phyloP scores from a whole-genome alignment of 345 rosid genomes.

The Gossypium rotundifolium region DNA sequence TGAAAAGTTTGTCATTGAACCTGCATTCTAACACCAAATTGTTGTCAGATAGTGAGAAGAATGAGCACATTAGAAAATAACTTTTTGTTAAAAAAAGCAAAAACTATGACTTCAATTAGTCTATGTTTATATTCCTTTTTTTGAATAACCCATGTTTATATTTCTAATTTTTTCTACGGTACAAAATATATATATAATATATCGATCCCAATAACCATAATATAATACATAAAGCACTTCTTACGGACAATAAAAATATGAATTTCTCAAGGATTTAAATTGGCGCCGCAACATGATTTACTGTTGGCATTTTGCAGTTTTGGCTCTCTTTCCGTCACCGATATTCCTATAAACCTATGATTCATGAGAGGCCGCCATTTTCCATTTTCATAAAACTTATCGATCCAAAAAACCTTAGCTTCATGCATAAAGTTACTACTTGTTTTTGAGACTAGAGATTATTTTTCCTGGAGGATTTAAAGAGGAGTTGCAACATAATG shows the following conservation, averaged over 20 bases:
- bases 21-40: conserved; percentile 26
- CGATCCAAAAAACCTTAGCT: not conserved
- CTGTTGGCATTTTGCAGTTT: no score
- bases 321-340: not conserved
- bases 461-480: not conserved
- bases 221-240: no score
- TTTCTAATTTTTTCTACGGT: no score
- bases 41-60: conserved; percentile 1
- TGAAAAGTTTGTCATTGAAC: conserved; percentile 32
- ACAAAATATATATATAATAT: no score
- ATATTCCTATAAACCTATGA: not conserved
- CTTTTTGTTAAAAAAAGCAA: not conserved
- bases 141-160: no score
- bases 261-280: no score
- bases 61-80: not conserved
- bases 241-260: no score
- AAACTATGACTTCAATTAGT: no score
- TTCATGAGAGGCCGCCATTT: not conserved
- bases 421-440: not conserved
- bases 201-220: no score
- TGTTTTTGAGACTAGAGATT: not conserved
- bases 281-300: no score
- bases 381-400: not conserved
- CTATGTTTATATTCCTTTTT: no score
- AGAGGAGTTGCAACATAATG: not conserved